Evolutionary conservation across 805 yeast species (phyloP).

Genomic region (Suhomyces emberorum): DNA sequence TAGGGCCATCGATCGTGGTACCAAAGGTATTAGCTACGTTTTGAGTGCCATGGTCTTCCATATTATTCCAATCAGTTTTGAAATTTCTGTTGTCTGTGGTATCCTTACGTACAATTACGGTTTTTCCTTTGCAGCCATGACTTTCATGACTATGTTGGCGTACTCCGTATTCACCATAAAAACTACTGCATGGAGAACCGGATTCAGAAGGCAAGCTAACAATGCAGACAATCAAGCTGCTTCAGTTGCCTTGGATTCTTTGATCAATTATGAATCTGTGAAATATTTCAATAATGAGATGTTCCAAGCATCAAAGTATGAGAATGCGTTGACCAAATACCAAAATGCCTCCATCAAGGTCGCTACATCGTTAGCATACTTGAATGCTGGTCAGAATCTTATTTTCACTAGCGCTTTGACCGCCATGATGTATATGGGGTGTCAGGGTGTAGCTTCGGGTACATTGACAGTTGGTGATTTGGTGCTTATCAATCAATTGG

Average conservation of each 20-base stretch:
- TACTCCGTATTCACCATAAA: constrained; percentile 83
- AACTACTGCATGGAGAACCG: constrained; percentile 96
- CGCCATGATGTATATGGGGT: constrained; percentile 97
- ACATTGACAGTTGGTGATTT: constrained; percentile 88
- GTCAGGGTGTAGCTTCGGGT: constrained; percentile 85
- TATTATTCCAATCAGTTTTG: constrained; percentile 87
- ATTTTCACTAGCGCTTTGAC: constrained; percentile 88
- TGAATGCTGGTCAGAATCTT: constrained; percentile 75
- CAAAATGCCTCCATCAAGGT: constrained; percentile 74
- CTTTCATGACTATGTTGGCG: constrained; percentile 82
- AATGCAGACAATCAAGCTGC: constrained; percentile 96
- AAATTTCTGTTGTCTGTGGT: constrained; percentile 90
- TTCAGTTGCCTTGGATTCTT: constrained; percentile 86
- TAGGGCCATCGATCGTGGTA: constrained; percentile 95
- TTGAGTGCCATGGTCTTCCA: constrained; percentile 97
- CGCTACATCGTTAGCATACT: constrained; percentile 77
- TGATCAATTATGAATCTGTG: constrained; percentile 92
- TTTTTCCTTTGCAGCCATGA: constrained; percentile 79
- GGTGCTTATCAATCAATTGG: constrained; percentile 91
- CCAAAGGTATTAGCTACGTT: constrained; percentile 93
- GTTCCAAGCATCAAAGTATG: constrained; percentile 76
- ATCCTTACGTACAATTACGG: constrained; percentile 93
- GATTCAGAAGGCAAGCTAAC: constrained; percentile 82
- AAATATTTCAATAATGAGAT: constrained; percentile 90
- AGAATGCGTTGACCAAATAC: constrained; percentile 66